These are phyloP conservation scores for Guadua angustifolia DNA, from an alignment of 176 grass and related monocot species.

Conservation along the genomic window DNA sequence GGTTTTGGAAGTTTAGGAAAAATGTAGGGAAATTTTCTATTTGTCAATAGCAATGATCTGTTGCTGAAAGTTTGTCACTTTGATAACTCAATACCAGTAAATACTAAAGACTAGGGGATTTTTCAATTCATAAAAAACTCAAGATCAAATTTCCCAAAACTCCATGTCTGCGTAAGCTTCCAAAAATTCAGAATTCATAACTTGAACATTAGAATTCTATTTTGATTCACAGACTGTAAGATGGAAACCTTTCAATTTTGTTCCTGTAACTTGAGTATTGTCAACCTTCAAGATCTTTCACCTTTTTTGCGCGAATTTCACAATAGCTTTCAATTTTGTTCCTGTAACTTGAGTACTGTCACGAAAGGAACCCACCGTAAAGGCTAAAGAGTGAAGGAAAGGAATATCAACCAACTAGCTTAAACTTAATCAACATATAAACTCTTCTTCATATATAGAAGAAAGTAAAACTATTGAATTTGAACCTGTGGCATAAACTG, in stretches of 20 bases:
- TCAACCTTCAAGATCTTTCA: too few species aligned
- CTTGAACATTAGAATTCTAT: not conserved
- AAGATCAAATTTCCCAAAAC: not conserved
- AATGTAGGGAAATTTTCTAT: not conserved
- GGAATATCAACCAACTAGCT: too few species aligned
- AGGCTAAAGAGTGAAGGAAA: too few species aligned
- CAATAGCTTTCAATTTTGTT: too few species aligned
- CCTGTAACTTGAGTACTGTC: too few species aligned
- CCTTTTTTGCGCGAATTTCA: too few species aligned
- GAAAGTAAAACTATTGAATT: too few species aligned
- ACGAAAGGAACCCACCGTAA: too few species aligned
- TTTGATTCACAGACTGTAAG: not conserved
- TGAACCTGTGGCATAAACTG: too few species aligned
- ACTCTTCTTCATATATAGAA: too few species aligned
- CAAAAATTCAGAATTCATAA: not conserved
- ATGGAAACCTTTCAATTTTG: not conserved
- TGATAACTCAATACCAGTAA: not conserved
- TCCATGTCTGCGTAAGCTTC: not conserved
- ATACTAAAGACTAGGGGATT: not conserved
- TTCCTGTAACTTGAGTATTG: not conserved
- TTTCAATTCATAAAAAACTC: constrained; percentile 5
- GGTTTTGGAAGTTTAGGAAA: not conserved
- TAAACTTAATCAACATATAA: too few species aligned
- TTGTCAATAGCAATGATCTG: not conserved
- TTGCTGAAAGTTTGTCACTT: not conserved